These are phyloP conservation scores for Xylariaceae sp. DNA, from an alignment of 2,329 filamentous ascomycete genomes.

Conservation along the genomic window DNA sequence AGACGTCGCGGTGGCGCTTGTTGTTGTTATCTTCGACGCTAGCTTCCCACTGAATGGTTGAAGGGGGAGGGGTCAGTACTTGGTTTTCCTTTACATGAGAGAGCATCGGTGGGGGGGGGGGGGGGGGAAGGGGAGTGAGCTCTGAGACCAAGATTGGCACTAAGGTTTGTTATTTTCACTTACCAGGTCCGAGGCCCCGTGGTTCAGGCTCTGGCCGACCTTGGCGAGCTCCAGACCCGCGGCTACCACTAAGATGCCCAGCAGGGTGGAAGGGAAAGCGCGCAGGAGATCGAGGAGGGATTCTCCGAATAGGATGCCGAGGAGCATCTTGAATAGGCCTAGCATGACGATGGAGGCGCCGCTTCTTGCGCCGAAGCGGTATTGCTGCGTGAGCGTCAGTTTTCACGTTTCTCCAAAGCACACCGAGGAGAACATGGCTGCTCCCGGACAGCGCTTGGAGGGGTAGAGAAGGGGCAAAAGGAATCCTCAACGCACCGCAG, in stretches of 20 bases:
- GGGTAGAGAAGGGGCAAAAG: too few relatives aligned
- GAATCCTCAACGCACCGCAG: too few relatives aligned
- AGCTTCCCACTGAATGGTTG: slow-evolving; percentile 27
- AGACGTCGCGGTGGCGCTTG: slow-evolving; percentile 46
- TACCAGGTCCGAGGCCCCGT: slow-evolving; percentile 59
- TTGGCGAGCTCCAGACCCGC: slow-evolving; percentile 84
- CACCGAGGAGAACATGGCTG: too few relatives aligned
- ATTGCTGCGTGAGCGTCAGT: too few relatives aligned
- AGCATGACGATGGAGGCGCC: slow-evolving; percentile 79
- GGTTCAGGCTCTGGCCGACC: slow-evolving; percentile 79
- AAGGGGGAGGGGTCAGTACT: too few relatives aligned
- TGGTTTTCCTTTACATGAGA: too few relatives aligned
- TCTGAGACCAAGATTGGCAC: too few relatives aligned
- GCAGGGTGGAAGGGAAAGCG: slow-evolving; percentile 68
- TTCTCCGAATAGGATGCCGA: slow-evolving; percentile 73
- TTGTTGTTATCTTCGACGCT: slow-evolving; percentile 36
- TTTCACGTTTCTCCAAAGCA: too few relatives aligned
- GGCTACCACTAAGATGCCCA: slow-evolving; percentile 86
- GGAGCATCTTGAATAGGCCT: slow-evolving; percentile 67
- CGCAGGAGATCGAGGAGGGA: slow-evolving; percentile 67
- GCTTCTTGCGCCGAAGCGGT: slow-evolving; percentile 85
- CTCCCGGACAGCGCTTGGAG: too few relatives aligned
- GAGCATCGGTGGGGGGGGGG: too few relatives aligned
- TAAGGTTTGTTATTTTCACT: too few relatives aligned
- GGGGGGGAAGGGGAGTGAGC: too few relatives aligned